Conservation (phyloP, 2,329 filamentous ascomycete species). For the Exophiala viscosa region DNA sequence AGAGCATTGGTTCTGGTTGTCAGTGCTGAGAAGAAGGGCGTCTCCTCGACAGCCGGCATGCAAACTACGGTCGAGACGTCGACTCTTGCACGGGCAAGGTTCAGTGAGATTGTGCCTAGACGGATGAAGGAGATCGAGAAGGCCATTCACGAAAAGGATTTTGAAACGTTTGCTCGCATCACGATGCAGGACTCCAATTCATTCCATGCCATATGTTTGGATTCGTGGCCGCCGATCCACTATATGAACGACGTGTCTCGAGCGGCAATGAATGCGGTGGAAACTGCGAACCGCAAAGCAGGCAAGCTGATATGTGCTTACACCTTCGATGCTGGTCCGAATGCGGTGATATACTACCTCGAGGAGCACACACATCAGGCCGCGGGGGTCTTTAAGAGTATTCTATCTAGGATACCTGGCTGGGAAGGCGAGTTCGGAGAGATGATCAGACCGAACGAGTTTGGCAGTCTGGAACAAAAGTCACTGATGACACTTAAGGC, state of each 20-base stretch:
- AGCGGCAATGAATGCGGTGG: conserved; percentile 81
- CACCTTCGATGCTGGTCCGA: conserved; percentile 95
- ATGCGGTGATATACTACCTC: conserved; percentile 93
- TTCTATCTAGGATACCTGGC: conserved; percentile 56
- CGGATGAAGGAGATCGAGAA: conserved; percentile 83
- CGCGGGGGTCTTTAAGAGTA: conserved; percentile 70
- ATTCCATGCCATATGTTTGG: conserved; percentile 91
- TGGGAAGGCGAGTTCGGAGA: conserved; percentile 57
- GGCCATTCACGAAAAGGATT: conserved; percentile 74
- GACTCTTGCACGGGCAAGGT: conserved; percentile 75
- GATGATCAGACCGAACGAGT: conserved; percentile 48
- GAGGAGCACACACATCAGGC: conserved; percentile 71
- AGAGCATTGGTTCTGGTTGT: conserved; percentile 86
- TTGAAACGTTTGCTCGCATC: conserved; percentile 78
- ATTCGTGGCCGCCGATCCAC: conserved; percentile 96
- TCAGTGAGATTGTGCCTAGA: conserved; percentile 70
- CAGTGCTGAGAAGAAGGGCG: conserved; percentile 91
- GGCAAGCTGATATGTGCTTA: conserved; percentile 84
- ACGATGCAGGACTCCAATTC: conserved; percentile 97
- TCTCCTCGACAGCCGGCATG: conserved; percentile 91
- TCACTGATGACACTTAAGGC: conserved; percentile 61
- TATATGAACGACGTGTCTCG: conserved; percentile 94
- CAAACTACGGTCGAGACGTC: conserved; percentile 93
- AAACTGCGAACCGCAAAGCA: conserved; percentile 77
- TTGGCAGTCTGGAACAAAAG: conserved; percentile 58